Evolutionary conservation across 805 yeast species (phyloP), one percentile per base, ranked within the genome.

Genomic region (Scheffersomyces lignosus): DNA sequence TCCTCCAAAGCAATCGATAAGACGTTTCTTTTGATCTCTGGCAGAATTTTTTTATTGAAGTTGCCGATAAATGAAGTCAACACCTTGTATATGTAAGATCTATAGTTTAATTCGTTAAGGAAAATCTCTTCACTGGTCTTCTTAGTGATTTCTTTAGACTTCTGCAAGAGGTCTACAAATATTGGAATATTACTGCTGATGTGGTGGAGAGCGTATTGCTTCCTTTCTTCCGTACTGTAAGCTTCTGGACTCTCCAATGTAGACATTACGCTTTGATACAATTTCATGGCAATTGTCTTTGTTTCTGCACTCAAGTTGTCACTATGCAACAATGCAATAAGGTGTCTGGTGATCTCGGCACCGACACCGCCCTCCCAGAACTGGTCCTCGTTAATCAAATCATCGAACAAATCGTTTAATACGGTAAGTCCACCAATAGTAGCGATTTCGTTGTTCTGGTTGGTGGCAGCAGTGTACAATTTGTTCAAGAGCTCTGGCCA

Each of bases 361-460:
- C 90, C 91, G 28, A 83, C 71, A 2, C 85, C 86, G 8, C 78
- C 83, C 36, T 78, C 83, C 69, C 89, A 86, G 55, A 90, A 91
- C 58, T 87, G 91, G 24, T 82, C 88, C 40, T 88, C 96, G 2
- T 91, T 76, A 20, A 93, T 78, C 34, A 89, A 71, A 52, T 93
- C 97, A 51, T 86, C 93, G 44, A 89, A 82, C 16, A 93, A 69
- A 43, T 91, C 97, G 47, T 75, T 78, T 30, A 87, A 63, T 3
- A 84, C 78, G 3, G 75, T 54, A 41, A 84, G 53, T 0, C 83
- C 78, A 13, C 86, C 86, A 20, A 78, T 48, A 22, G 77, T 52
- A 16, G 64, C 59, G 28, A 38, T 49, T n/a, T 50, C 45, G 35
- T 66, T 50, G 4, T 41, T 38, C 23, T 56, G 52, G 7, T 65